These are phyloP conservation scores for Rugonectria rugulosa DNA, from an alignment of 2,329 filamentous ascomycete genomes.

Conservation along the genomic window DNA sequence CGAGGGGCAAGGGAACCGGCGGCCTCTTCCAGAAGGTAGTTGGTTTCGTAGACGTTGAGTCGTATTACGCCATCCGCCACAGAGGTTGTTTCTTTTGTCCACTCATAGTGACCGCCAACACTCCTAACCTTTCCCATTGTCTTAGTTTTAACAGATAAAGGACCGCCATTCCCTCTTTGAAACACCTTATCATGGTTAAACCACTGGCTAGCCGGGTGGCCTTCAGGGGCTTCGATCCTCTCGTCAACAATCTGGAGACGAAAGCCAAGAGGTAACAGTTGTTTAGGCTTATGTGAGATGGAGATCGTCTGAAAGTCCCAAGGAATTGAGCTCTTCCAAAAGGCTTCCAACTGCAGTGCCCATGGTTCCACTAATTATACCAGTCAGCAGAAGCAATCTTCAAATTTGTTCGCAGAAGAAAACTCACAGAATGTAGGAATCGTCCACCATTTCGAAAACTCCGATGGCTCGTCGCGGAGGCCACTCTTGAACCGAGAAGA, in stretches of 20 bases:
- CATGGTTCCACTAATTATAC: background rate
- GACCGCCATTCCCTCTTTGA: background rate
- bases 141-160: background rate
- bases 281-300: background rate
- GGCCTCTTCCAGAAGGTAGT: background rate
- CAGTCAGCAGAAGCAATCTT: background rate
- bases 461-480: background rate
- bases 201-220: background rate
- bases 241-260: background rate
- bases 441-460: background rate
- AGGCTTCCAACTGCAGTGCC: background rate
- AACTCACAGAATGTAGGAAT: background rate
- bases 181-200: background rate
- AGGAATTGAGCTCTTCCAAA: background rate
- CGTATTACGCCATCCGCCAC: background rate
- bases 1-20: background rate
- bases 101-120: background rate
- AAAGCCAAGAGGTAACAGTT: background rate
- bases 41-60: background rate
- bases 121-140: background rate
- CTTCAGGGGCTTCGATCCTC: background rate
- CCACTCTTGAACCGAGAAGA: background rate
- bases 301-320: background rate
- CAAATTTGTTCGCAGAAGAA: background rate
- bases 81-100: background rate